phyloP scores from a whole-genome alignment of 164 flowering plant genomes.

The Stephania yunnanensis region DNA sequence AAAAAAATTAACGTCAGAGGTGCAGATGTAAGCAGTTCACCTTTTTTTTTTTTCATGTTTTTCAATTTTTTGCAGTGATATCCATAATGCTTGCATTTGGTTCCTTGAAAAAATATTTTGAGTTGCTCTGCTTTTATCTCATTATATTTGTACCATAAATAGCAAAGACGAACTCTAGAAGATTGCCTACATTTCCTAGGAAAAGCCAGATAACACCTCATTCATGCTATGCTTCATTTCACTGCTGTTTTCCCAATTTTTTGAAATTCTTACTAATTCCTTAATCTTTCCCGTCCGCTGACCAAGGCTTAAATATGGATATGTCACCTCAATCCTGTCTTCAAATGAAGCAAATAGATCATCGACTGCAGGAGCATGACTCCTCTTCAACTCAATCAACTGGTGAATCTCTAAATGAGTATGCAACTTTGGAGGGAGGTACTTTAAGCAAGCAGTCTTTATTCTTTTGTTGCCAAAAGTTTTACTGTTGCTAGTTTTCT shows the following conservation, averaged over 20 bases:
- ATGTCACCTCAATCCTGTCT: conserved; percentile 28
- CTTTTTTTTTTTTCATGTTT: no score
- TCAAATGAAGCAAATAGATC: conserved; percentile 31
- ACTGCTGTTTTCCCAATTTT: conserved; percentile 28
- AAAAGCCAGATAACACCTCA: conserved; percentile 23
- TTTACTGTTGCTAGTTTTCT: background rate
- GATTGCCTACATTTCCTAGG: conserved; percentile 27
- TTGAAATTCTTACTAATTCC: conserved; percentile 33
- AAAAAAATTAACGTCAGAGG: background rate
- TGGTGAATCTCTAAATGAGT: conserved; percentile 40
- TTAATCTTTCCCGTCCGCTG: conserved; percentile 24
- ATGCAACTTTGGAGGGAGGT: conserved; percentile 22
- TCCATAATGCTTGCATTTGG: background rate
- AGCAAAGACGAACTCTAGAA: background rate
- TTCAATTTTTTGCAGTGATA: background rate
- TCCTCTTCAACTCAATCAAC: conserved; percentile 57
- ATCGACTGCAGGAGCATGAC: conserved; percentile 43
- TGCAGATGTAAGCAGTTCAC: background rate
- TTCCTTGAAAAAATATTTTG: background rate
- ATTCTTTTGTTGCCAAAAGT: conserved; percentile 10
- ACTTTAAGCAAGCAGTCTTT: conserved; percentile 31
- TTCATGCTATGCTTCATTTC: conserved; percentile 25
- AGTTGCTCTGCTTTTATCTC: background rate
- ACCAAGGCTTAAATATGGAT: conserved; percentile 34
- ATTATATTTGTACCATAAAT: background rate